Evolutionary conservation across 345 rosid genomes (phyloP), one percentile per base, ranked within the genome.

Genomic region (Gossypium anomalum): DNA sequence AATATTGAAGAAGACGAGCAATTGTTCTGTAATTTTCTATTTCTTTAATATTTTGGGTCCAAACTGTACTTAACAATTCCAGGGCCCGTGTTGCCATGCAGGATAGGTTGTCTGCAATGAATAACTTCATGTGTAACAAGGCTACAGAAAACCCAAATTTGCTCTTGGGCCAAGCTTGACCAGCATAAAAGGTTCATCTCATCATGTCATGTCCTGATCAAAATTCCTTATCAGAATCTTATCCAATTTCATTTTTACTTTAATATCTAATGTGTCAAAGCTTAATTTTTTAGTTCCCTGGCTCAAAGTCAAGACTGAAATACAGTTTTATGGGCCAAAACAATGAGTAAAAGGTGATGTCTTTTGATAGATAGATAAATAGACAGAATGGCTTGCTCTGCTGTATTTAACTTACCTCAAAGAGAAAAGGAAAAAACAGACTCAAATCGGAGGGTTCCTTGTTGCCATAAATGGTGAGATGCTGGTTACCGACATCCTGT

Each of bases 1-100:
- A 74, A 64, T 14, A 63, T 49, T 64, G 71, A 52, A 20, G 71
- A 64, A 74, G 41, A 52, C 62, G 4, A 41, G 27, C 4, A 70
- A 41, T 52, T 6, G 34, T 64, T 74, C 69, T 62, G 45, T 23
- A 48, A 47, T 20, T 58, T 55, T 55, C 19, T 3, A 51, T 12
- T 6, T 19, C 52, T 19, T 19, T 25, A 48, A 14, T 48, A 16
- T 14, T 69, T 69, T 4, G 20, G 56, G 20, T 52, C n/a, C 10
- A 52, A 52, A 34, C 41, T 34, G 41, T 34, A 34, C 41, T 2
- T 29, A 61, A 61, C 11, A n/a, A 63, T 15, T n/a, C 49, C 1
- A 41, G 15, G 66, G 49, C 49, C 49, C 9, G 27, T 20, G 43
- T 44, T 2, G n/a, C 52, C 9, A 12, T 15, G 52, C 23, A 17